Evolutionary conservation across 2,329 filamentous ascomycete species (phyloP).

Genomic region (Fusarium xylarioides): DNA sequence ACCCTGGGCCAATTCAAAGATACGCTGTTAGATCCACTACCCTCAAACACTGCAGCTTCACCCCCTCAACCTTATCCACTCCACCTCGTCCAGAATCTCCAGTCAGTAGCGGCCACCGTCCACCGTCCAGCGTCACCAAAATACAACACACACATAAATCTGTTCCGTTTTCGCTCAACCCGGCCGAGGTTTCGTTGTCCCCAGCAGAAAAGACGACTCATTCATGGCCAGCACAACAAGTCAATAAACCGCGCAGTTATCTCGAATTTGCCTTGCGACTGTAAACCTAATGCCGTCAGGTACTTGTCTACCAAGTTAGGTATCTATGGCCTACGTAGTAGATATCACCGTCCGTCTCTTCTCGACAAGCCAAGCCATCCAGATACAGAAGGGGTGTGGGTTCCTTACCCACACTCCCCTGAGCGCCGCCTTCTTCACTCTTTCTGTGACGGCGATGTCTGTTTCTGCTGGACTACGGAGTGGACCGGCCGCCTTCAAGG

Average conservation of each 20-base stretch:
- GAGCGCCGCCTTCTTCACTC: conserved; percentile 14
- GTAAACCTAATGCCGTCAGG: conserved; percentile 10
- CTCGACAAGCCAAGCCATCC: conserved; percentile 4
- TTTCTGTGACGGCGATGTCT: conserved; percentile 25
- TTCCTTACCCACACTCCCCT: not conserved
- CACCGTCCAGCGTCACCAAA: conserved; percentile 20
- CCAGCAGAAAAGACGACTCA: conserved; percentile 16
- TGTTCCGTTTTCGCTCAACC: conserved; percentile 22
- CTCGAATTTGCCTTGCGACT: not conserved
- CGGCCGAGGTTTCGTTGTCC: conserved; percentile 22
- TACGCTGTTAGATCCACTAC: conserved; percentile 8
- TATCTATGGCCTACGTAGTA: conserved; percentile 12
- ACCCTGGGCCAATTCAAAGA: conserved; percentile 8
- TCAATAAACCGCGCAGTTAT: conserved; percentile 11
- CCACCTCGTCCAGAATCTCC: conserved; percentile 17
- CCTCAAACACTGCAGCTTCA: not conserved
- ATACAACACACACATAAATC: conserved; percentile 23
- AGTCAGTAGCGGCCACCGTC: conserved; percentile 6
- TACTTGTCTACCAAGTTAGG: conserved; percentile 6
- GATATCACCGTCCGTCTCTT: conserved; percentile 20
- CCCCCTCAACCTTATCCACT: conserved; percentile 19
- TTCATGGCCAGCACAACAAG: conserved; percentile 23
- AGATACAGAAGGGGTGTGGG: not conserved
- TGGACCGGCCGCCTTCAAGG: conserved; percentile 28
- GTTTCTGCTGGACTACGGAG: conserved; percentile 21